Conservation (phyloP, 805 yeast species). For the Candida nonsorbophila region DNA sequence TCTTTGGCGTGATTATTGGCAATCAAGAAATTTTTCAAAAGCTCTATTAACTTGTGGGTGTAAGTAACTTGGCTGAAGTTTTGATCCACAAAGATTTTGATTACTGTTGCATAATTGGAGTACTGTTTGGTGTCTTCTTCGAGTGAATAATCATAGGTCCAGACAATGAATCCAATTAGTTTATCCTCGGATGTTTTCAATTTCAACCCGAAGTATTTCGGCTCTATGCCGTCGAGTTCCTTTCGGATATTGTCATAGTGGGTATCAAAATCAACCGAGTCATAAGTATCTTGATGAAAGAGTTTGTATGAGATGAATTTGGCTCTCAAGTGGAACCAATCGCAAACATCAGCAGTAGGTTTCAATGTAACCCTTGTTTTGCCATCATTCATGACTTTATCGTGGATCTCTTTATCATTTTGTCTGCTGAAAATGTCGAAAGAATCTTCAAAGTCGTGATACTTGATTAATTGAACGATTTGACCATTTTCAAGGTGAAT, state of each 20-base stretch:
- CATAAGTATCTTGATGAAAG: slow-evolving; percentile 12
- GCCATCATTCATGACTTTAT: slow-evolving; percentile 21
- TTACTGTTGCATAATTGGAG: no score
- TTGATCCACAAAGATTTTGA: slow-evolving; percentile 20
- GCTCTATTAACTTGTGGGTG: slow-evolving; percentile 10
- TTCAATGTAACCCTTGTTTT: slow-evolving; percentile 22
- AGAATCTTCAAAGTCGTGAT: slow-evolving; percentile 23
- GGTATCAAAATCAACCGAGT: slow-evolving; percentile 13
- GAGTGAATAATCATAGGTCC: slow-evolving; percentile 38
- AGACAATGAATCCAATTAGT: slow-evolving; percentile 24
- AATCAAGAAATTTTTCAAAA: not conserved
- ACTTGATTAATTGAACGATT: slow-evolving; percentile 14
- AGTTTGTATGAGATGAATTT: slow-evolving; percentile 22
- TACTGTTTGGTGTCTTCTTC: slow-evolving; percentile 14
- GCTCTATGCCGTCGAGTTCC: slow-evolving; percentile 19
- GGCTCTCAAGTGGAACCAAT: slow-evolving; percentile 40
- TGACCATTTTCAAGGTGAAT: slow-evolving; percentile 1
- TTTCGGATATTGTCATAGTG: slow-evolving; percentile 15
- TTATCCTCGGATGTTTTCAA: slow-evolving; percentile 11
- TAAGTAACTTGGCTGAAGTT: slow-evolving; percentile 12
- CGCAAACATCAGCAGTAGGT: slow-evolving; percentile 22
- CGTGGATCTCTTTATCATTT: slow-evolving; percentile 12
- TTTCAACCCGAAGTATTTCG: slow-evolving; percentile 27
- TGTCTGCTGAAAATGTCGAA: slow-evolving; percentile 16
- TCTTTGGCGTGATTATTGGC: not conserved